A percentile compares a stretch with the other conserved stretches of the same genome.
Evolutionary conservation across 2,329 filamentous ascomycete genomes (phyloP).

Genomic region (Davidsoniella eucalypti): DNA sequence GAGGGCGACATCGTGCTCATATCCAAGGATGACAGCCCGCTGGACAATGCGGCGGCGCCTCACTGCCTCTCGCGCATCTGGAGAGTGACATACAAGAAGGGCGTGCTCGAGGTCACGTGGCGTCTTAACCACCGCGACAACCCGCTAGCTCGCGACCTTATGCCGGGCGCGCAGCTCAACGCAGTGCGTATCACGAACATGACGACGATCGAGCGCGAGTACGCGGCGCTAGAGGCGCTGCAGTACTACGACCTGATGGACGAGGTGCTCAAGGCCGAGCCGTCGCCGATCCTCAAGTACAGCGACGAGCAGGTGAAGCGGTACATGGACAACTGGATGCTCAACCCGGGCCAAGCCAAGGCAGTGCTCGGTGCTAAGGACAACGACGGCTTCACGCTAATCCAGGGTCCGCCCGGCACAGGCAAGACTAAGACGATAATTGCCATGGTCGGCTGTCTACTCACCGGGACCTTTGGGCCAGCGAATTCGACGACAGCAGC

Average conservation of each 20-base stretch:
- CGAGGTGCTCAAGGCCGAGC: constrained; percentile 76
- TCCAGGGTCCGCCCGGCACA: constrained; percentile 89
- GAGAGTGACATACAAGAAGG: constrained; percentile 65
- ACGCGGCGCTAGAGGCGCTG: constrained; percentile 73
- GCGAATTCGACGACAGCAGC: background rate
- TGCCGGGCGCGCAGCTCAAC: constrained; percentile 51
- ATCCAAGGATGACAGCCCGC: constrained; percentile 55
- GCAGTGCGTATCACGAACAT: constrained; percentile 81
- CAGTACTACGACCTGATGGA: constrained; percentile 94
- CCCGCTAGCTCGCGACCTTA: constrained; percentile 44
- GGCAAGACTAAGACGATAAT: constrained; percentile 98
- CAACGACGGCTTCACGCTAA: constrained; percentile 92
- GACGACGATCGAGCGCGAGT: constrained; percentile 89
- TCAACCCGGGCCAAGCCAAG: constrained; percentile 80
- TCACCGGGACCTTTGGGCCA: constrained; percentile 38
- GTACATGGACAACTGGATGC: constrained; percentile 58
- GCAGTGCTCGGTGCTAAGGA: constrained; percentile 84
- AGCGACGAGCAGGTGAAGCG: constrained; percentile 53
- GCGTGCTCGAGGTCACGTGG: constrained; percentile 69
- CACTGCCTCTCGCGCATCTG: constrained; percentile 80
- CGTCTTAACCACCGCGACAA: constrained; percentile 55
- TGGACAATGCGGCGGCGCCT: constrained; percentile 45
- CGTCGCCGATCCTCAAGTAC: constrained; percentile 75
- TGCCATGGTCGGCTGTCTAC: constrained; percentile 79
- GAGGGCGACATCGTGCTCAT: constrained; percentile 85